Conservation (phyloP, 129 eudicot species). For the sunflower (Helianthus annuus) region HanXRQr2.0-SUNRISE NC_035437.2:132487122-132487621, state of each 20-base stretch:
- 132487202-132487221: too few species aligned
- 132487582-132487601: neutral
- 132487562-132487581: slow-evolving; percentile 16
- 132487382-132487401: too few species aligned
- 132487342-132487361: neutral
- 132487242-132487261: too few species aligned
- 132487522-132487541: neutral
- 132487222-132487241: too few species aligned
- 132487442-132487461: slow-evolving; percentile 54
- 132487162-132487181: neutral
- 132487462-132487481: slow-evolving; percentile 33
- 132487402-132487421: slow-evolving; percentile 70
- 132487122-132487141: slow-evolving; percentile 57
- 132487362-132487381: neutral
- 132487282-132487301: too few species aligned
- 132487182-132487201: too few species aligned
- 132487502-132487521: slow-evolving; percentile 6
- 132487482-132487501: neutral
- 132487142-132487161: slow-evolving; percentile 44
- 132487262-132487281: too few species aligned
- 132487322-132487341: too few species aligned
- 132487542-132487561: neutral
- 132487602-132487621: neutral
- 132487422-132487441: slow-evolving; percentile 68
- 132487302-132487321: too few species aligned